Conservation (phyloP, 257 asterid species). For the Solanum virginianum region DNA sequence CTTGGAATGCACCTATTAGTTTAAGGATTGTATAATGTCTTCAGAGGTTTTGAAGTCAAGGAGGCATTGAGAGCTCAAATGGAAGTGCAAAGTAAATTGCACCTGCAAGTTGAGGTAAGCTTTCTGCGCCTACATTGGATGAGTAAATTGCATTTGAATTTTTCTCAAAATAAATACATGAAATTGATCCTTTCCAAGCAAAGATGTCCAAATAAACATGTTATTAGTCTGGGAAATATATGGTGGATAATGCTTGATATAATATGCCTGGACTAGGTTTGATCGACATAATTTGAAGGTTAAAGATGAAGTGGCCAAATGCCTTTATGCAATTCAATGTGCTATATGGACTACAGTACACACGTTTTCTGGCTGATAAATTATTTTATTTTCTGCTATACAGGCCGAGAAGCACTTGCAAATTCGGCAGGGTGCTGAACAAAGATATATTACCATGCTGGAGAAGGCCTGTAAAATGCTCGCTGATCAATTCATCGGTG, state of each 20-base stretch:
- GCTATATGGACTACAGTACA: neutral
- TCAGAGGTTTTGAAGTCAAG: conserved; percentile 82
- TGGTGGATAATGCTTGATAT: too few species aligned
- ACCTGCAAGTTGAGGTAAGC: conserved; percentile 89
- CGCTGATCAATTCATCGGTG: conserved; percentile 61
- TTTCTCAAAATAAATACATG: neutral
- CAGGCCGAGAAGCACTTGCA: conserved; percentile 83
- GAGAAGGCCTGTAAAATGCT: conserved; percentile 77
- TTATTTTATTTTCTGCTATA: neutral
- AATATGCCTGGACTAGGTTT: too few species aligned
- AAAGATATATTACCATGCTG: conserved; percentile 60
- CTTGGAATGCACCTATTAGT: neutral
- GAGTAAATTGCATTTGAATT: neutral
- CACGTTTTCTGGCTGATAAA: neutral
- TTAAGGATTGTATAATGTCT: conserved; percentile 7
- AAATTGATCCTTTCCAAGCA: neutral
- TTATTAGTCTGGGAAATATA: neutral
- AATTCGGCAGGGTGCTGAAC: conserved; percentile 72
- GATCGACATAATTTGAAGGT: neutral
- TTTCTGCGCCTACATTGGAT: neutral
- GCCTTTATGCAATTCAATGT: neutral
- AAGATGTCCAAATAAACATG: neutral
- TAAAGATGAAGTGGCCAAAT: neutral
- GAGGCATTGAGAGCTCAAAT: conserved; percentile 89
- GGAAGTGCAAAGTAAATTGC: conserved; percentile 90